Conservation (phyloP, 2,329 filamentous ascomycete genomes). For the Claviceps lovelessii region DNA sequence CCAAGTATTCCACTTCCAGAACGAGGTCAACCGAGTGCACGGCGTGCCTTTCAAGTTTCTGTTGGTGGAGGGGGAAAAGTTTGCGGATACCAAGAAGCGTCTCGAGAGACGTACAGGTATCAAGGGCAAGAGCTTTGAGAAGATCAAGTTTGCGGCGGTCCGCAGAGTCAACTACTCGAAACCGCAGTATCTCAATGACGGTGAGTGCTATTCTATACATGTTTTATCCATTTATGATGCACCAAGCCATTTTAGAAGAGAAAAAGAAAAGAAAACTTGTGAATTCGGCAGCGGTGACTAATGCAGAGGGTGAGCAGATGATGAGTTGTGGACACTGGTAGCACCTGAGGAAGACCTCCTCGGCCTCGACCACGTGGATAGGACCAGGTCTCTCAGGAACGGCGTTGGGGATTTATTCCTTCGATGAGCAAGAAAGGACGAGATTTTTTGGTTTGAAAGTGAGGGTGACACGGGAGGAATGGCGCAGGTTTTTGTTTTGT, state of each 20-base stretch:
- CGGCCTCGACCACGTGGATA: constrained; percentile 52
- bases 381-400: constrained; percentile 42
- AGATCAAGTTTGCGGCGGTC: constrained; percentile 88
- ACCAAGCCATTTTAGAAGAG: too few relatives aligned
- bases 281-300: background rate
- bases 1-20: constrained; percentile 83
- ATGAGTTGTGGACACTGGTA: constrained; percentile 40
- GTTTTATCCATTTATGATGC: too few relatives aligned
- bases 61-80: constrained; percentile 71
- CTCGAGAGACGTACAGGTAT: constrained; percentile 83
- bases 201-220: constrained; percentile 35
- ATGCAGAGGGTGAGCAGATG: constrained; percentile 27
- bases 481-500: background rate
- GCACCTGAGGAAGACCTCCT: constrained; percentile 45
- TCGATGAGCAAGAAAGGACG: constrained; percentile 15
- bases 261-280: too few relatives aligned
- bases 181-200: constrained; percentile 73
- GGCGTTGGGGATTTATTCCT: constrained; percentile 51
- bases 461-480: constrained; percentile 3
- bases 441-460: background rate
- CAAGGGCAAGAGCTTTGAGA: constrained; percentile 96
- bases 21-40: constrained; percentile 69
- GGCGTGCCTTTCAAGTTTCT: constrained; percentile 86
- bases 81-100: constrained; percentile 87
- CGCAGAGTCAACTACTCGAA: constrained; percentile 58